Evolutionary conservation across 768 basidiomycete genomes (phyloP).

Genomic region (Naematelia encephala): DNA sequence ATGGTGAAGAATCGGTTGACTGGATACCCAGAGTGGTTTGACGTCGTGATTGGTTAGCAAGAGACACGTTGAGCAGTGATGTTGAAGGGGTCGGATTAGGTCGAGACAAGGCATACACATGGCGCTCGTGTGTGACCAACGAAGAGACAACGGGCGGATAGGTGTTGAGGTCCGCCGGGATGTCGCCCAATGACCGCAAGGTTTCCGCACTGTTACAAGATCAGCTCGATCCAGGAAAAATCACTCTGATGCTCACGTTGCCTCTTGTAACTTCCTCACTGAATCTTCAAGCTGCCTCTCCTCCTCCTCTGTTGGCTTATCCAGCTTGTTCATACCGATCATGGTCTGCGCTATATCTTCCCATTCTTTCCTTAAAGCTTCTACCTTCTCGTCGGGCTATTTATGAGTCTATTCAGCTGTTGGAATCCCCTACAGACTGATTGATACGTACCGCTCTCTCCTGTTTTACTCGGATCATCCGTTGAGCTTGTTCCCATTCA

Average conservation of each 20-base stretch:
- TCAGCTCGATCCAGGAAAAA: not conserved
- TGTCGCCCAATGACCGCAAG: constrained; percentile 23
- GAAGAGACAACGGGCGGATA: constrained; percentile 37
- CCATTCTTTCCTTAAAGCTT: constrained; percentile 26
- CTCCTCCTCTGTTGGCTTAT: constrained; percentile 30
- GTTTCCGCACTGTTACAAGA: constrained; percentile 21
- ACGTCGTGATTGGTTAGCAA: constrained; percentile 14
- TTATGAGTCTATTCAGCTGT: not conserved
- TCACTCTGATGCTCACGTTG: constrained; percentile 20
- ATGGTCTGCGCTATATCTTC: constrained; percentile 25
- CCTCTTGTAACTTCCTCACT: constrained; percentile 16
- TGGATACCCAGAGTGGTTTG: constrained; percentile 9
- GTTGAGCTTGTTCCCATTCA: constrained; percentile 48
- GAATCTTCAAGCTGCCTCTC: constrained; percentile 18
- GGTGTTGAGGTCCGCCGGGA: constrained; percentile 44
- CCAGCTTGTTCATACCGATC: constrained; percentile 37
- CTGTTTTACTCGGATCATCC: constrained; percentile 29
- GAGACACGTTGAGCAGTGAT: constrained; percentile 31
- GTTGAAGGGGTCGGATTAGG: constrained; percentile 36
- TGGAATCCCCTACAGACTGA: not conserved
- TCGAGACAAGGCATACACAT: constrained; percentile 32
- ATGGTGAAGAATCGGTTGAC: constrained; percentile 15
- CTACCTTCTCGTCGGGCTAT: constrained; percentile 35
- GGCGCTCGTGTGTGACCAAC: constrained; percentile 36
- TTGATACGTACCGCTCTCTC: constrained; percentile 39